Percentiles rank a stretch among this genome's conserved stretches.
phyloP scores from a whole-genome alignment of 2,329 filamentous ascomycete genomes.

The Phymatotrichopsis omnivora region DNA sequence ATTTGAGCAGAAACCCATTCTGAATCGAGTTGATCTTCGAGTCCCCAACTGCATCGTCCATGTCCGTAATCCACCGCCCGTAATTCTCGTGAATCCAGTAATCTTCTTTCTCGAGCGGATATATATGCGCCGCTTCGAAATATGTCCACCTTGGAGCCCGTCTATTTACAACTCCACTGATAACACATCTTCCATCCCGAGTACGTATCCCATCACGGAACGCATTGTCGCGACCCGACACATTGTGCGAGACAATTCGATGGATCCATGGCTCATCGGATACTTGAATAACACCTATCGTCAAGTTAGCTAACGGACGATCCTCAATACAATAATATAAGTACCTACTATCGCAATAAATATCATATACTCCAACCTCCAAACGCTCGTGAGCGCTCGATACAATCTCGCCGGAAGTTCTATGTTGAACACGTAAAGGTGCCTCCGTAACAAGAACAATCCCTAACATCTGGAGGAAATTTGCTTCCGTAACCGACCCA shows the following conservation, averaged over 20 bases:
- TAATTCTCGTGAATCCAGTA: conserved; percentile 9
- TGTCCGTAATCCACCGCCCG: conserved; percentile 11
- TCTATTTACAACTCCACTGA: conserved; percentile 9
- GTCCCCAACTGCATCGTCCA: conserved; percentile 6
- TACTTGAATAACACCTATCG: conserved; percentile 10
- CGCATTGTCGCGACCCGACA: conserved; percentile 13
- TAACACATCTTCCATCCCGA: conserved; percentile 14
- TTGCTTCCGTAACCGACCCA: conserved; percentile 16
- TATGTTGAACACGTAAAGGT: conserved; percentile 6
- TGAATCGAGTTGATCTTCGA: conserved; percentile 18
- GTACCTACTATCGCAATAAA: conserved; percentile 11
- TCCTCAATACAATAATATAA: neutral
- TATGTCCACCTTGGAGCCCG: conserved; percentile 3
- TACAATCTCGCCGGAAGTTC: conserved; percentile 14
- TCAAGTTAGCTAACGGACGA: conserved; percentile 4
- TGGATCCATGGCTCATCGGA: conserved; percentile 12
- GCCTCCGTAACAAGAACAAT: conserved; percentile 6
- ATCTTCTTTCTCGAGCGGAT: conserved; percentile 2
- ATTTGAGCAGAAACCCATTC: conserved; percentile 11
- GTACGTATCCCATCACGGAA: conserved; percentile 14
- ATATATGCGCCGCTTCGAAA: conserved; percentile 17
- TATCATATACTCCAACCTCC: conserved; percentile 14
- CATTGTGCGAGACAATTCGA: conserved; percentile 9
- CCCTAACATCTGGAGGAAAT: conserved; percentile 16
- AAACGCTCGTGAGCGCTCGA: conserved; percentile 2